A percentile compares a stretch with the other conserved stretches of the same genome.
These are phyloP conservation scores for Fremontodendron californicum DNA, from an alignment of 345 rosid species.

Conservation along the genomic window DNA sequence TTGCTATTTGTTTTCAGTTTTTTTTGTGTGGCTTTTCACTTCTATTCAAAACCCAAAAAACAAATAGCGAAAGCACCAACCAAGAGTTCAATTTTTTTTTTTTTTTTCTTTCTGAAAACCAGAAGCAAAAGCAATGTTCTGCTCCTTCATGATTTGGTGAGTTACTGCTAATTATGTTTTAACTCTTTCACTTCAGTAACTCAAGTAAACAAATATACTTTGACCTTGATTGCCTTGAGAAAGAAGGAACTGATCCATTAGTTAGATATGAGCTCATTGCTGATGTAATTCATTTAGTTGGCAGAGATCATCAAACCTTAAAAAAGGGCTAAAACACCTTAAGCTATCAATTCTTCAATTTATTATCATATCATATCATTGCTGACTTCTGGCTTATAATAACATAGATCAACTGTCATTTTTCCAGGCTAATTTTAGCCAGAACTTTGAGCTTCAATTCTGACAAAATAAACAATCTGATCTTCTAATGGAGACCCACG, in stretches of 20 bases:
- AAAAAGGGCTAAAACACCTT: background rate
- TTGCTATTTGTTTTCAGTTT: too few relatives aligned
- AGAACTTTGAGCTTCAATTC: background rate
- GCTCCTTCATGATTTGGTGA: background rate
- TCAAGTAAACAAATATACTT: background rate
- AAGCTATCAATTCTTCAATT: background rate
- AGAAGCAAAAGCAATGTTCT: background rate
- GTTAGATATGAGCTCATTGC: background rate
- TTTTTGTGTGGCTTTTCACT: too few relatives aligned
- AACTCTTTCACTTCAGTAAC: background rate
- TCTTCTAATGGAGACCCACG: too few relatives aligned
- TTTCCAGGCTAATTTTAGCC: background rate
- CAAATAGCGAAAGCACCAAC: too few relatives aligned
- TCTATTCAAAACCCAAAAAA: too few relatives aligned
- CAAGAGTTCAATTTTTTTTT: too few relatives aligned
- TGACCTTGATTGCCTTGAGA: background rate
- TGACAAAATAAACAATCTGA: background rate
- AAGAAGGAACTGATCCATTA: background rate
- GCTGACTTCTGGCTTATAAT: background rate
- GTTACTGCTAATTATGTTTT: background rate
- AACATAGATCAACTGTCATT: background rate
- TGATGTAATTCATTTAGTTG: background rate
- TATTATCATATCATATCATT: background rate
- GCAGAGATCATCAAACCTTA: background rate
- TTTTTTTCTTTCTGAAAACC: background rate